phyloP scores from a whole-genome alignment of 768 basidiomycete species.

The Obba rivulosa region DNA sequence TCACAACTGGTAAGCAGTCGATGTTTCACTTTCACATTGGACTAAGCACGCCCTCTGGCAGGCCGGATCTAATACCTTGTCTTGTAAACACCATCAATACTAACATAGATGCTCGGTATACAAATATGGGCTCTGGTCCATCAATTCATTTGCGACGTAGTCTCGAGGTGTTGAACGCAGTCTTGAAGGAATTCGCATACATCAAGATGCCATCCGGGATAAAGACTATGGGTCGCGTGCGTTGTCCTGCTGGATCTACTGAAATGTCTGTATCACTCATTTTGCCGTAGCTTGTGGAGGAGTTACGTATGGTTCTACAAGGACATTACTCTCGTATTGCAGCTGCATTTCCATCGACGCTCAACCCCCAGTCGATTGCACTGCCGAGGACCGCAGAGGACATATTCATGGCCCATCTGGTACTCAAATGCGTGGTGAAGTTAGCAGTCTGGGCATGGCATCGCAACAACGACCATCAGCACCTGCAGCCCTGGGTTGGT shows the following conservation, averaged over 20 bases:
- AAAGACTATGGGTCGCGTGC: conserved; percentile 59
- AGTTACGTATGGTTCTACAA: conserved; percentile 50
- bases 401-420: conserved; percentile 56
- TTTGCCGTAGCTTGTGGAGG: conserved; percentile 42
- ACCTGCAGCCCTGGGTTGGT: conserved; percentile 52
- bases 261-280: conserved; percentile 2
- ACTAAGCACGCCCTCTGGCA: conserved; percentile 27
- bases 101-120: conserved; percentile 46
- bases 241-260: conserved; percentile 8
- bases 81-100: conserved; percentile 52
- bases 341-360: conserved; percentile 26
- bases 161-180: conserved; percentile 55
- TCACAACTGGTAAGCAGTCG: conserved; percentile 49
- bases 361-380: conserved; percentile 31
- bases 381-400: conserved; percentile 37
- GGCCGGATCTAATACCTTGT: conserved; percentile 54
- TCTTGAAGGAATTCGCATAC: conserved; percentile 65
- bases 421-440: conserved; percentile 72
- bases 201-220: conserved; percentile 69
- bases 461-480: conserved; percentile 32
- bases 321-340: conserved; percentile 57
- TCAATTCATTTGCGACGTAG: conserved; percentile 52
- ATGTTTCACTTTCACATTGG: neutral
- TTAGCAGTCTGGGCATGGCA: conserved; percentile 71
- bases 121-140: conserved; percentile 26